phyloP scores from a whole-genome alignment of 257 asterid species.

The Rubia yunnanensis region DNA sequence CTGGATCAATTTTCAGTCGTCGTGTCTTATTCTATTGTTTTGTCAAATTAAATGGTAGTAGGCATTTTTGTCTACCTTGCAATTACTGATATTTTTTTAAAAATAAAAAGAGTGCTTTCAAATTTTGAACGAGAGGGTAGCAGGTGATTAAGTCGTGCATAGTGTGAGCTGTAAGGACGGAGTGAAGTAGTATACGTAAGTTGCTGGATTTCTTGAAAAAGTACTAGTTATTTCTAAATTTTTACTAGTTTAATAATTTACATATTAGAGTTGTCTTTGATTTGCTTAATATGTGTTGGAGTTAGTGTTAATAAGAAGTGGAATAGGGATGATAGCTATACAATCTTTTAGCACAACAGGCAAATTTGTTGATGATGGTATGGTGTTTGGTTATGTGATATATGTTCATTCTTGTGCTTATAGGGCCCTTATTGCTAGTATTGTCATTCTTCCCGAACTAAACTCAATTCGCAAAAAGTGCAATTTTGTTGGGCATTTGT shows the following conservation, averaged over 20 bases:
- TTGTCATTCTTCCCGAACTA: constrained; percentile 31
- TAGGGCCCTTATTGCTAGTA: constrained; percentile 63
- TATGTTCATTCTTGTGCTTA: constrained; percentile 10
- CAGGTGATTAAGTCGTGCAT: too few species aligned
- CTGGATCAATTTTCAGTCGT: too few species aligned
- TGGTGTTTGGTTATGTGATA: background rate
- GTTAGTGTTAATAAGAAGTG: background rate
- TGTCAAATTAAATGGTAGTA: too few species aligned
- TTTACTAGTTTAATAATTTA: background rate
- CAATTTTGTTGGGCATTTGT: constrained; percentile 56
- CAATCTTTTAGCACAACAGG: background rate
- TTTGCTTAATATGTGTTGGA: background rate
- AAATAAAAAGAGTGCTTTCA: too few species aligned
- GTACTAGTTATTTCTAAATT: background rate
- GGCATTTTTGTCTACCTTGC: too few species aligned
- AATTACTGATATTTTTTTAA: too few species aligned
- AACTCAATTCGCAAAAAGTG: constrained; percentile 23
- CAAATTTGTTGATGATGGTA: background rate
- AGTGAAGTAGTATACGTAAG: too few species aligned
- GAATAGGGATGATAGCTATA: background rate
- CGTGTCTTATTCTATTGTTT: too few species aligned
- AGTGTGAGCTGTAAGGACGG: too few species aligned
- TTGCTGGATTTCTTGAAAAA: too few species aligned
- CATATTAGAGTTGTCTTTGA: background rate
- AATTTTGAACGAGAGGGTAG: too few species aligned